Conservation (phyloP, 257 asterid species). For the Solanum clarkiae region DNA sequence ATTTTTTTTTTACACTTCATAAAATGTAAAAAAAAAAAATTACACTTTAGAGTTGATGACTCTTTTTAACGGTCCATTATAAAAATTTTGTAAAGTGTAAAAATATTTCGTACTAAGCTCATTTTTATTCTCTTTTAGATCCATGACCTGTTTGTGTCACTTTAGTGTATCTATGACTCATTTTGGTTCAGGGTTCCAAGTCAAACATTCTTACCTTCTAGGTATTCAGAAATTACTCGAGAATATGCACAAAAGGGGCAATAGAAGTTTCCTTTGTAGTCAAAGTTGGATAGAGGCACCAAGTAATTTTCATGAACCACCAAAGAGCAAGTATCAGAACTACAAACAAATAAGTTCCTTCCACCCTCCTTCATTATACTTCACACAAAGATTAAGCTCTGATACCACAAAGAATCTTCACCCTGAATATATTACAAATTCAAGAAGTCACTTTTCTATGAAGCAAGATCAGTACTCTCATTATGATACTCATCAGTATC, state of each 20-base stretch:
- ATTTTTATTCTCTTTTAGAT: too few species aligned
- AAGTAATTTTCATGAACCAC: slow-evolving; percentile 51
- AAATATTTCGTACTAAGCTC: too few species aligned
- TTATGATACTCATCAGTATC: slow-evolving; percentile 29
- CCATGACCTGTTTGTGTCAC: too few species aligned
- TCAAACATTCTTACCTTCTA: slow-evolving; percentile 21
- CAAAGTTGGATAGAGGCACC: slow-evolving; percentile 32
- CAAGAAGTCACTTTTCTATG: slow-evolving; percentile 30
- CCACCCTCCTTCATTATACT: slow-evolving; percentile 30
- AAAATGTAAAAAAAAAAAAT: too few species aligned
- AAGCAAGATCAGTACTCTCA: slow-evolving; percentile 25
- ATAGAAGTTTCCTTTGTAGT: slow-evolving; percentile 29
- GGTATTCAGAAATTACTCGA: slow-evolving; percentile 37
- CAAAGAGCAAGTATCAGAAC: slow-evolving; percentile 32
- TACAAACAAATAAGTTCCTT: slow-evolving; percentile 25
- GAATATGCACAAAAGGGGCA: slow-evolving; percentile 78
- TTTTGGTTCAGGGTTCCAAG: not conserved
- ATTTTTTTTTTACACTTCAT: too few species aligned
- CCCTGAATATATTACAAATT: slow-evolving; percentile 31
- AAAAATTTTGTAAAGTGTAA: too few species aligned
- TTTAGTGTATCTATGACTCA: too few species aligned
- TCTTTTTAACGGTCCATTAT: too few species aligned
- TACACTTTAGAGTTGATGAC: too few species aligned
- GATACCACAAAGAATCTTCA: slow-evolving; percentile 32
- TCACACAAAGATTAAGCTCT: slow-evolving; percentile 31